A percentile compares a stretch with the other conserved stretches of the same genome.
phyloP scores from a whole-genome alignment of 768 basidiomycete species.

The Mycena indigotica region DNA sequence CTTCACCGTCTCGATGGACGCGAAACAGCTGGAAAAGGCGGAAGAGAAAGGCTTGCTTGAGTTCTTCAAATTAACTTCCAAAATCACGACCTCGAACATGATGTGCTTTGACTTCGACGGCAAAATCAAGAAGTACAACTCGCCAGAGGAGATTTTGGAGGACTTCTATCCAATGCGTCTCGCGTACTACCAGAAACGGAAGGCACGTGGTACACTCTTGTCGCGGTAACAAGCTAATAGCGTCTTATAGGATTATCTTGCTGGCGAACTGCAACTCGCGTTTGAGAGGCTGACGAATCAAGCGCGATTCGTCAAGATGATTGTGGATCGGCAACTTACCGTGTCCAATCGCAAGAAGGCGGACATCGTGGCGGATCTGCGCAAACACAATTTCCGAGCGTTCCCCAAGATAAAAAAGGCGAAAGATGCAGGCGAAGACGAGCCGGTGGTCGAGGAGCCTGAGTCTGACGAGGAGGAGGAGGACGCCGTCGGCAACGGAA shows the following conservation, averaged over 20 bases:
- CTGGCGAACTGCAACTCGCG: slow-evolving; percentile 75
- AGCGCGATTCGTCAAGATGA: slow-evolving; percentile 96
- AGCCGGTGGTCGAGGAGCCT: slow-evolving; percentile 53
- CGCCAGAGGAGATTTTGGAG: slow-evolving; percentile 88
- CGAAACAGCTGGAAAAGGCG: slow-evolving; percentile 82
- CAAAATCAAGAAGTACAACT: slow-evolving; percentile 91
- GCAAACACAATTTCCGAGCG: slow-evolving; percentile 82
- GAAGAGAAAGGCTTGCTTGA: slow-evolving; percentile 88
- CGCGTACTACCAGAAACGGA: slow-evolving; percentile 93
- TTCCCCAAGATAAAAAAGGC: slow-evolving; percentile 81
- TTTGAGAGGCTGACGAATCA: slow-evolving; percentile 91
- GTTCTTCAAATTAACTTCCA: slow-evolving; percentile 85
- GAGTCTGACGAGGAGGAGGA: slow-evolving; percentile 57
- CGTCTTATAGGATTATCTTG: slow-evolving; percentile 70
- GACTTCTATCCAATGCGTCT: slow-evolving; percentile 91
- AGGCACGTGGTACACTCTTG: slow-evolving; percentile 52
- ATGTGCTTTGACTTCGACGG: slow-evolving; percentile 96
- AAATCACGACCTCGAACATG: slow-evolving; percentile 94
- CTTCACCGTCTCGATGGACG: slow-evolving; percentile 79
- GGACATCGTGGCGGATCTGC: slow-evolving; percentile 82
- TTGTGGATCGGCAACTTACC: slow-evolving; percentile 77
- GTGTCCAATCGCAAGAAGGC: slow-evolving; percentile 88
- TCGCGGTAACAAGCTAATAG: slow-evolving; percentile 5
- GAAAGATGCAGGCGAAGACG: slow-evolving; percentile 66
- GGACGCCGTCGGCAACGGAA: slow-evolving; percentile 35